Evolutionary conservation across 306 rosid species (phyloP).

Genomic region (Ceratonia siliqua): DNA sequence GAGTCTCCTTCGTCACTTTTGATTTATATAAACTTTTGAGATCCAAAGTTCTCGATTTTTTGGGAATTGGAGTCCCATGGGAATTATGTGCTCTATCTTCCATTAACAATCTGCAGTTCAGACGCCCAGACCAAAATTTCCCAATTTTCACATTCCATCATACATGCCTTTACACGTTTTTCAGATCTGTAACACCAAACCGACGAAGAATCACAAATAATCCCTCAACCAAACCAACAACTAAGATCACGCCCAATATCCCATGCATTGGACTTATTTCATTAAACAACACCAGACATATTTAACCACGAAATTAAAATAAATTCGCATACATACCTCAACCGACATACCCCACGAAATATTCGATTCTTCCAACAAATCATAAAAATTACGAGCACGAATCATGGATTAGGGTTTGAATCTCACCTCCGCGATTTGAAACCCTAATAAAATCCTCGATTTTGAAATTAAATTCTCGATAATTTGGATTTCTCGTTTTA

Average conservation of each 20-base stretch:
- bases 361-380: conserved; percentile 32
- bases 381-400: conserved; percentile 43
- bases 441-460: conserved; percentile 53
- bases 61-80: conserved; percentile 63
- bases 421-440: conserved; percentile 40
- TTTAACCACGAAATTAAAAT: neutral
- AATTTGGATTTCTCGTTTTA: conserved; percentile 30
- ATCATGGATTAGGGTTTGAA: conserved; percentile 45
- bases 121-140: conserved; percentile 48
- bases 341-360: conserved; percentile 31
- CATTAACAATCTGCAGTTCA: conserved; percentile 32
- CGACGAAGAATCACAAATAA: conserved; percentile 24
- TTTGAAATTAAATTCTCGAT: conserved; percentile 34
- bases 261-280: conserved; percentile 25
- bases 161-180: conserved; percentile 48
- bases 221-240: conserved; percentile 21
- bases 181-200: conserved; percentile 68
- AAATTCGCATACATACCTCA: conserved; percentile 55
- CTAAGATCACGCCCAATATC: conserved; percentile 38
- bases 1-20: conserved; percentile 39
- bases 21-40: conserved; percentile 74
- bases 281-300: conserved; percentile 26
- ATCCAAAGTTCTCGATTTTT: conserved; percentile 86
- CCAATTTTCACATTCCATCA: conserved; percentile 74
- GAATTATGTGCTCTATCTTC: conserved; percentile 67